phyloP scores from a whole-genome alignment of 495 filamentous ascomycete genomes.

The Penicillium coprophilum region DNA sequence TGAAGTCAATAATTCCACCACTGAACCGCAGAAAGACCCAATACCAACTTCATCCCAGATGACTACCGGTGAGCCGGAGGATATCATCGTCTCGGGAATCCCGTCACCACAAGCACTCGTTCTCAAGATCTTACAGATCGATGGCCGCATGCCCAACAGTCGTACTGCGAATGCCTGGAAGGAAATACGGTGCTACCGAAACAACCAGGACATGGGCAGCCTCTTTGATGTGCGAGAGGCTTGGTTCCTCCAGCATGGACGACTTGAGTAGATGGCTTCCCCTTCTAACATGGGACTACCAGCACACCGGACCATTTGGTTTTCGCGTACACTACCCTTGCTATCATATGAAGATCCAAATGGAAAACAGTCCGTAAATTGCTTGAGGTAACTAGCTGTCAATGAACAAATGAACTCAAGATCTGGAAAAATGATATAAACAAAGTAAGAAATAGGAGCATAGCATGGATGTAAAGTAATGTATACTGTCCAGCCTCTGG shows the following conservation, averaged over 20 bases:
- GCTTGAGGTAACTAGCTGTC: not conserved
- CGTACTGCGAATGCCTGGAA: slow-evolving; percentile 54
- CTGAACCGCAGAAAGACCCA: slow-evolving; percentile 6
- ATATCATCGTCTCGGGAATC: slow-evolving; percentile 37
- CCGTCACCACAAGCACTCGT: slow-evolving; percentile 32
- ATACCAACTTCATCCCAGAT: not conserved
- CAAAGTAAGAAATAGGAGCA: not conserved
- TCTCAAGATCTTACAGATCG: slow-evolving; percentile 42
- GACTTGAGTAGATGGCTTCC: slow-evolving; percentile 5
- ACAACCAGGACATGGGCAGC: slow-evolving; percentile 57
- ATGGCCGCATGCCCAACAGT: slow-evolving; percentile 33
- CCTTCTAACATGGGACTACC: not conserved
- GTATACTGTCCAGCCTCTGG: too few species aligned
- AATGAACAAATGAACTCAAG: not conserved
- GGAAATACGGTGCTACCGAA: slow-evolving; percentile 47
- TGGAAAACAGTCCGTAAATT: not conserved
- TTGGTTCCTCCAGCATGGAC: slow-evolving; percentile 36
- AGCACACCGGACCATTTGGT: not conserved
- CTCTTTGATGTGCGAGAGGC: slow-evolving; percentile 54
- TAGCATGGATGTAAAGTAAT: not conserved
- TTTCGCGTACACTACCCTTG: not conserved
- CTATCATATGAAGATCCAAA: not conserved
- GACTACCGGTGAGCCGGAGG: slow-evolving; percentile 15
- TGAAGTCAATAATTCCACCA: not conserved
- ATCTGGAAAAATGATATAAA: not conserved